Evolutionary conservation across 2,329 filamentous ascomycete species (phyloP), one percentile per base, ranked within the genome.

Genomic region (Byssoonygena ceratinophila): DNA sequence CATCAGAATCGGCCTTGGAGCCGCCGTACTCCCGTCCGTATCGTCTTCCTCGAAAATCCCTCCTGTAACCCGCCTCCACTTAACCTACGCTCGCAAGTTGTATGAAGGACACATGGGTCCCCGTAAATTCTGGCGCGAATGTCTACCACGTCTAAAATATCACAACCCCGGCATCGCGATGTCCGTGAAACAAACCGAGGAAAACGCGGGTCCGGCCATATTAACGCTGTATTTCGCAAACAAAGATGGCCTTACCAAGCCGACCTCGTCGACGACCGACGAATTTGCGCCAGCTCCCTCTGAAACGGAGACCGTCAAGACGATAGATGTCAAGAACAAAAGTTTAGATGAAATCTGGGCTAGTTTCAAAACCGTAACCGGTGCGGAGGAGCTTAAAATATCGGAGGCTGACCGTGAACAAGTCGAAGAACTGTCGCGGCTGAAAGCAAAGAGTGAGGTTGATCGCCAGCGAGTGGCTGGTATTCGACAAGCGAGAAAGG

Each of bases 91-190:
- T 22, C 63, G 57, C 49, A 72, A 70, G 56, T 68, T 69, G 56
- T 67, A 73, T 57, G 62, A 64, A 58, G 63, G 65, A 51, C 64
- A 67, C 57, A 62, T 62, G 55, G 68, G 67, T 43, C 64, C 66
- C 59, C 94, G 90, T 64, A 87, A 87, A 73, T 96, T 98, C 78
- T 95, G 88, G 87, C 81, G 79, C 58, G 75, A 83, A 55, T 84
- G 82, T 66, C 82, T 97, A 45, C 87, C 87, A 20, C 81, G 87
- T 53, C 76, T 98, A 59, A 96, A 98, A 76, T 98, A 83, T 74
- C 85, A 94, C 76, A 98, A 98, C 68, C 92, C 92, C 0, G 73
- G 81, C 11, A 69, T 96, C 43, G 81, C 84, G 40, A 94, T 97
- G 78, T 82, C 86, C 54, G 80, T 95, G 61, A 83, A 84, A 68